Conservation (phyloP, 768 basidiomycete genomes). For the Udeniomyces megalosporus region DNA sequence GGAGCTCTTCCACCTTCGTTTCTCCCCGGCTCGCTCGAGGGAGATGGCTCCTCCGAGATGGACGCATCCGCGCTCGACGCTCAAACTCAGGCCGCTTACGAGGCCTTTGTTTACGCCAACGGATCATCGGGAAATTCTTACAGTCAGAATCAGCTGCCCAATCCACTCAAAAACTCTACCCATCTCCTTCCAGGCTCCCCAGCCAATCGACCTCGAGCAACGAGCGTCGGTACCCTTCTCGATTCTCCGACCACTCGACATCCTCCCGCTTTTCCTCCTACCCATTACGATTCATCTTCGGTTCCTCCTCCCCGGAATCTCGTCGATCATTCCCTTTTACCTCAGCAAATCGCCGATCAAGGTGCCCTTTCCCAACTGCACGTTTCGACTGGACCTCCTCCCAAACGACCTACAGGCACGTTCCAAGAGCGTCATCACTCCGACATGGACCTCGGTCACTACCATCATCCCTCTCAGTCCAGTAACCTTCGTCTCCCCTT, state of each 20-base stretch:
- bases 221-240: slow-evolving; percentile 27
- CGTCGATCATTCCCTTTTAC: too few species aligned
- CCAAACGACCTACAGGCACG: slow-evolving; percentile 1
- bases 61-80: not conserved
- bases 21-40: not conserved
- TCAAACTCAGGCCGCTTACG: not conserved
- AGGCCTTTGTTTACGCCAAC: not conserved
- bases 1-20: not conserved
- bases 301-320: too few species aligned
- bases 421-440: slow-evolving; percentile 14
- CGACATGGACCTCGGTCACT: slow-evolving; percentile 12
- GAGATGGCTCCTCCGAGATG: too few species aligned
- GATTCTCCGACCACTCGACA: slow-evolving; percentile 8
- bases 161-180: slow-evolving; percentile 14
- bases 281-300: too few species aligned
- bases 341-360: too few species aligned
- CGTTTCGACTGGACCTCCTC: not conserved
- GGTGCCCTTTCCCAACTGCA: not conserved
- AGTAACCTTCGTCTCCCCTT: slow-evolving; percentile 10
- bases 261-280: too few species aligned
- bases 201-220: slow-evolving; percentile 25
- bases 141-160: slow-evolving; percentile 12
- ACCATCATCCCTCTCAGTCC: slow-evolving; percentile 16
- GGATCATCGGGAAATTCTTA: not conserved
- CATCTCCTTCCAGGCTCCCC: slow-evolving; percentile 7